Base-by-base conservation (phyloP, 2,329 filamentous ascomycete genomes). In the Ceratocystis diversiconidia region DNA sequence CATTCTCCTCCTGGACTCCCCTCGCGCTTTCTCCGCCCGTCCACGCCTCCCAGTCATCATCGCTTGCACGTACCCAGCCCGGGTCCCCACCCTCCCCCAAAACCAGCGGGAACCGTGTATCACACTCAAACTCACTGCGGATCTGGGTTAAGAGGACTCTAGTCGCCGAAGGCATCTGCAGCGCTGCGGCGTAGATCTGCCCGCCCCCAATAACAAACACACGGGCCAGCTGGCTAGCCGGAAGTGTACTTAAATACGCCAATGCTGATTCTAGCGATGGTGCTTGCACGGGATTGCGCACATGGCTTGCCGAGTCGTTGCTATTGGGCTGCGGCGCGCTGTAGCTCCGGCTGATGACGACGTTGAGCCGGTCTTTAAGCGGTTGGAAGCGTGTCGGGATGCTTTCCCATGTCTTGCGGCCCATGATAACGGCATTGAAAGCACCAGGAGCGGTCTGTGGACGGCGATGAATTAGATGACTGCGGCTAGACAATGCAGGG, bases 321-420 rank as follows among this genome's bases (percentile, higher is more conserved):
- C 70, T 50, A 55, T 69, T 30, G 19, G 22, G 48, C 48, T 44
- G 70, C 25, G 66, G 61, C 28, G 71, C 67, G 12, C 70, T 25
- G 65, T 78, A 74, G 15, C 79, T 78, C 60, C 86, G 79, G 68
- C 85, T 88, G 70, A 99, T 79, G 69, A 97, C 83, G 50, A 96
- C 83, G 74, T 96, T 97, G 62, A 91, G 78, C 8, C 94, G 80
- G 68, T 85, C 87, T 68, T 84, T 86, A 43, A 99, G 80, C 19
- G 94, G 94, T 1, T 91, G 82, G 73, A 94, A 91, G 63, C 80
- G 82, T 5, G 79, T 73, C 1, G 94, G 92, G 68, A 99, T 92
- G 69, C 86, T 90, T 63, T 95, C 90, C 87, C 92, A 99, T 0
- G 94, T 99, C 76, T 95, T 96, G 72, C 94, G 88, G 68, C 94